phyloP scores from a whole-genome alignment of 768 basidiomycete species.

The Pleurotus pulmonarius region DNA sequence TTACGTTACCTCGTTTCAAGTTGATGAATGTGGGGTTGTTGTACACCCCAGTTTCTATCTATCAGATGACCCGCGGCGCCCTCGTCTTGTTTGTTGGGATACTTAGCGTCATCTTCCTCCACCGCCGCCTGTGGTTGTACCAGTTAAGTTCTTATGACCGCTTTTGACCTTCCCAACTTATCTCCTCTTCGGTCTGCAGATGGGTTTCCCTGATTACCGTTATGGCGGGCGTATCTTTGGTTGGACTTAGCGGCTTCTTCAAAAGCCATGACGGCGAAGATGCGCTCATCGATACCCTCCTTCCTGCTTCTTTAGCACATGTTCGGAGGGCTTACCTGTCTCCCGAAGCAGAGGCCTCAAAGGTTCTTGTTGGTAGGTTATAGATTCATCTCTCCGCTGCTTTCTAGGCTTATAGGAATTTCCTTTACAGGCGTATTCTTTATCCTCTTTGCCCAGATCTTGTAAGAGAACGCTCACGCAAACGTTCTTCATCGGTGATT shows the following conservation, averaged over 20 bases:
- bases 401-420: conserved; percentile 15
- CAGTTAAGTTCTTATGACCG: conserved; percentile 47
- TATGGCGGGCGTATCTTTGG: conserved; percentile 77
- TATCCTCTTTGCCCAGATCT: conserved; percentile 90
- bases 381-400: not conserved
- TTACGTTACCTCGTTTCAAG: conserved; percentile 31
- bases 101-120: conserved; percentile 88
- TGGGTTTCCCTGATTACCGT: conserved; percentile 91
- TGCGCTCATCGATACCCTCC: conserved; percentile 20
- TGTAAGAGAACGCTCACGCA: conserved; percentile 54
- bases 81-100: conserved; percentile 92
- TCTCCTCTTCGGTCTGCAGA: conserved; percentile 34
- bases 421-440: conserved; percentile 72
- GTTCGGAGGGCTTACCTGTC: conserved; percentile 28
- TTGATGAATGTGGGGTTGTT: conserved; percentile 96
- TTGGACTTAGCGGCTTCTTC: conserved; percentile 87
- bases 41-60: conserved; percentile 95
- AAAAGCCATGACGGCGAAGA: conserved; percentile 70
- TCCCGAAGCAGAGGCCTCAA: conserved; percentile 56
- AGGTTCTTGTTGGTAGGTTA: conserved; percentile 66
- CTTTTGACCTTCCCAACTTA: conserved; percentile 4
- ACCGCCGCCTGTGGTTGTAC: conserved; percentile 80
- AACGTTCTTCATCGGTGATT: conserved; percentile 10
- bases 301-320: conserved; percentile 22
- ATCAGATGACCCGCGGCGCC: conserved; percentile 94